Evolutionary conservation across 2,329 filamentous ascomycete species (phyloP).

Genomic region (Cladophialophora exuberans): DNA sequence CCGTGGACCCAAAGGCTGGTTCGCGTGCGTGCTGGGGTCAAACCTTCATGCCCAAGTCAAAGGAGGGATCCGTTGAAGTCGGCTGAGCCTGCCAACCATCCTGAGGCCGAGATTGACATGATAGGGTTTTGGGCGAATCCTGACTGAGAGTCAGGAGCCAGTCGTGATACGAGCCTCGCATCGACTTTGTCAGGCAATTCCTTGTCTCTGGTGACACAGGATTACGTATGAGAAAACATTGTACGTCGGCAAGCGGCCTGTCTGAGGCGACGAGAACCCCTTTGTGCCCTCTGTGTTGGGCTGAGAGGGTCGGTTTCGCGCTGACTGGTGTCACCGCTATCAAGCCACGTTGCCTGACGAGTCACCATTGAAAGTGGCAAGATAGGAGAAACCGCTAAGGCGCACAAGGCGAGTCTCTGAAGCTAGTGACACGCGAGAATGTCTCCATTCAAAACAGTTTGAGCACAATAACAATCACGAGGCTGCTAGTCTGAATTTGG

Average conservation of each 20-base stretch:
- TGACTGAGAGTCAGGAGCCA: too few species aligned
- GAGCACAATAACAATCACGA: constrained; percentile 18
- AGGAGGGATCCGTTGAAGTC: constrained; percentile 1
- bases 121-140: neutral
- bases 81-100: constrained; percentile 1
- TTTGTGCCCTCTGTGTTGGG: constrained; percentile 7
- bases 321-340: constrained; percentile 19
- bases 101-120: constrained; percentile 8
- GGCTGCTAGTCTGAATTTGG: constrained; percentile 13
- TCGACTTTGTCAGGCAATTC: constrained; percentile 12
- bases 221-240: constrained; percentile 30
- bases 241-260: constrained; percentile 5
- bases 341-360: constrained; percentile 28
- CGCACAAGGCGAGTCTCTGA: neutral
- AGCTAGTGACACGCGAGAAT: neutral
- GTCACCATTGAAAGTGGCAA: constrained; percentile 22
- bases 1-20: constrained; percentile 14
- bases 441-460: neutral
- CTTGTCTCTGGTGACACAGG: constrained; percentile 22
- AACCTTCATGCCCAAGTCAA: too few species aligned
- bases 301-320: constrained; percentile 2
- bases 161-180: constrained; percentile 21
- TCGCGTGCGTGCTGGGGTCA: constrained; percentile 17
- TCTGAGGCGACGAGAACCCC: constrained; percentile 17
- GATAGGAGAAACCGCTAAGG: neutral